These are phyloP conservation scores for Aspergillus pseudoglaucus DNA, from an alignment of 2,329 filamentous ascomycete species.

Conservation along the genomic window DNA sequence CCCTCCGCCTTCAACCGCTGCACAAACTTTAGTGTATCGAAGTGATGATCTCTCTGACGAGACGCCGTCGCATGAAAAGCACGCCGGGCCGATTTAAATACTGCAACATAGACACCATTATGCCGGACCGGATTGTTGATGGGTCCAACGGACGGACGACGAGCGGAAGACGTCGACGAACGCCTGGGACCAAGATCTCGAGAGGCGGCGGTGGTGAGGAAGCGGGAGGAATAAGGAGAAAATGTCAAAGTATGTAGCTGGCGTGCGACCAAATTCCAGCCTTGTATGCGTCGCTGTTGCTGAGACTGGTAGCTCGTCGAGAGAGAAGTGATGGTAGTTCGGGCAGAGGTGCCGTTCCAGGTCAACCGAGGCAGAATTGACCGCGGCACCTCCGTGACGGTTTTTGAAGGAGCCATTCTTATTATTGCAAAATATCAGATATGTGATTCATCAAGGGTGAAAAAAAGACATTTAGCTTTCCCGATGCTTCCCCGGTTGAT, in stretches of 20 bases:
- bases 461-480: no score
- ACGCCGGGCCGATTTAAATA: conserved; percentile 35
- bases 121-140: conserved; percentile 33
- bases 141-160: conserved; percentile 11
- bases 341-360: conserved; percentile 33
- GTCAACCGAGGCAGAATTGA: conserved; percentile 37
- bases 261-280: conserved; percentile 15
- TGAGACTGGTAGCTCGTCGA: conserved; percentile 17
- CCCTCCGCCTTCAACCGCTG: conserved; percentile 83
- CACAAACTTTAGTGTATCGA: conserved; percentile 96
- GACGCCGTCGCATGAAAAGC: conserved; percentile 60
- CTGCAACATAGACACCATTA: conserved; percentile 44
- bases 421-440: not conserved
- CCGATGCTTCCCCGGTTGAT: no score
- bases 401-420: conserved; percentile 37
- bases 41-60: conserved; percentile 75
- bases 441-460: not conserved
- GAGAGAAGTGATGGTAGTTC: conserved; percentile 23
- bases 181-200: conserved; percentile 15
- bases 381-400: conserved; percentile 38
- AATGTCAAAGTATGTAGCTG: conserved; percentile 12
- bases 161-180: conserved; percentile 6
- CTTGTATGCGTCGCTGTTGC: conserved; percentile 15
- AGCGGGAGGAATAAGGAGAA: conserved; percentile 9
- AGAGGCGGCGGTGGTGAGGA: conserved; percentile 6